Conservation (phyloP, 257 asterid species). For the Jasminum sambac region DNA sequence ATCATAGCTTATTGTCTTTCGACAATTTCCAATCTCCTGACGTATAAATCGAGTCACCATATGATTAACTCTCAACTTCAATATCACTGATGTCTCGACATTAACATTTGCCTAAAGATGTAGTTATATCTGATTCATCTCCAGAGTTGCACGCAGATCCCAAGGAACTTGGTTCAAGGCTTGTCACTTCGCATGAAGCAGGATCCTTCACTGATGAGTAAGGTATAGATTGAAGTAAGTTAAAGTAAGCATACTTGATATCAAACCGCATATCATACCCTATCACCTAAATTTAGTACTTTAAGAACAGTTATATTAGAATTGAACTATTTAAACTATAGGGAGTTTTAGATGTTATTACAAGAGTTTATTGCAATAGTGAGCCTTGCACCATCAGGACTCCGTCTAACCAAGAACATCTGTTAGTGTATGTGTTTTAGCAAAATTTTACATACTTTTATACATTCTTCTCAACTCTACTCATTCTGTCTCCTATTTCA, state of each 20-base stretch:
- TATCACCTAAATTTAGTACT: conserved; percentile 31
- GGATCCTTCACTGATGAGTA: conserved; percentile 32
- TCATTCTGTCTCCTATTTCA: too few species aligned
- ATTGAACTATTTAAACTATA: conserved; percentile 9
- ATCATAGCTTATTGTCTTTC: not conserved
- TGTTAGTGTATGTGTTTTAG: conserved; percentile 60
- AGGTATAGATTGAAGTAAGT: conserved; percentile 69
- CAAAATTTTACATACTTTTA: too few species aligned
- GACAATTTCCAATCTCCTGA: not conserved
- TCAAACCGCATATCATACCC: conserved; percentile 98
- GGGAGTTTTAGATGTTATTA: conserved; percentile 28
- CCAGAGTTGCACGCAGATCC: conserved; percentile 15
- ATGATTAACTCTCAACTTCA: not conserved
- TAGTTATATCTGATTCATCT: conserved; percentile 28
- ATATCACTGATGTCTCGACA: not conserved
- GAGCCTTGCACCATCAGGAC: conserved; percentile 62
- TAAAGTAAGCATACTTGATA: conserved; percentile 87
- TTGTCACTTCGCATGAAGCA: conserved; percentile 8
- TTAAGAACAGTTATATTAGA: conserved; percentile 5
- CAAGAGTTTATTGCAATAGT: conserved; percentile 85
- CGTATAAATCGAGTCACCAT: not conserved
- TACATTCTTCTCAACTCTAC: not conserved
- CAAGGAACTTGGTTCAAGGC: conserved; percentile 20
- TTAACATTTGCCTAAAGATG: conserved; percentile 15
- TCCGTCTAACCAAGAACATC: conserved; percentile 96